These are phyloP conservation scores for Gracilaria gracilis DNA, from an alignment of 23 red algal genomes.

Conservation along the genomic window DNA sequence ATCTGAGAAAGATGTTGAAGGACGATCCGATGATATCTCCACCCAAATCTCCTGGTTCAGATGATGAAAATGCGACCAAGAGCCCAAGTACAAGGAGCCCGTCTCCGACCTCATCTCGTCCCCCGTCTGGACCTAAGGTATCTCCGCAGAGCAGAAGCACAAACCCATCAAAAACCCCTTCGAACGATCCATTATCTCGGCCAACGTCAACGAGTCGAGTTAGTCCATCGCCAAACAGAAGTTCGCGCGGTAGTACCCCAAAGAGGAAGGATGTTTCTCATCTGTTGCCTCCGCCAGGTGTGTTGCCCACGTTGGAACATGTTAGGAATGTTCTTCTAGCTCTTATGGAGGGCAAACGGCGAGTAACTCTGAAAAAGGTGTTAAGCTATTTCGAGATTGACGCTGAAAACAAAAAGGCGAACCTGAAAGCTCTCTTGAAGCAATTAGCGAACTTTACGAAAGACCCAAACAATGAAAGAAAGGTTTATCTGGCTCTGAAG, in stretches of 20 bases:
- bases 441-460: slow-evolving; percentile 27
- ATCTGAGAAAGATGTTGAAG: slow-evolving; percentile 60
- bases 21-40: slow-evolving; percentile 45
- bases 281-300: slow-evolving; percentile 39
- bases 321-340: slow-evolving; percentile 40
- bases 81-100: neutral
- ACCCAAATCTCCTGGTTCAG: slow-evolving; percentile 34
- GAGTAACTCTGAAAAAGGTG: slow-evolving; percentile 30
- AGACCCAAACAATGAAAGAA: slow-evolving; percentile 12
- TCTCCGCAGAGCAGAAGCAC: slow-evolving; percentile 14
- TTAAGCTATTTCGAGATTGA: slow-evolving; percentile 50
- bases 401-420: slow-evolving; percentile 21
- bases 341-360: slow-evolving; percentile 23
- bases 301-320: slow-evolving; percentile 21
- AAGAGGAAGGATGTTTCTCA: slow-evolving; percentile 51
- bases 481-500: neutral
- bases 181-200: neutral
- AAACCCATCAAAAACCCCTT: neutral
- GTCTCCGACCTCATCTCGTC: slow-evolving; percentile 38
- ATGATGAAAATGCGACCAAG: slow-evolving; percentile 33
- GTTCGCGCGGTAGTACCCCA: slow-evolving; percentile 39
- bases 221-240: slow-evolving; percentile 50
- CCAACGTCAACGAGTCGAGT: neutral
- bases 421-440: slow-evolving; percentile 29
- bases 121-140: slow-evolving; percentile 19